Conservation (phyloP, 495 filamentous ascomycete species). For the Umbilicaria muhlenbergii region DNA sequence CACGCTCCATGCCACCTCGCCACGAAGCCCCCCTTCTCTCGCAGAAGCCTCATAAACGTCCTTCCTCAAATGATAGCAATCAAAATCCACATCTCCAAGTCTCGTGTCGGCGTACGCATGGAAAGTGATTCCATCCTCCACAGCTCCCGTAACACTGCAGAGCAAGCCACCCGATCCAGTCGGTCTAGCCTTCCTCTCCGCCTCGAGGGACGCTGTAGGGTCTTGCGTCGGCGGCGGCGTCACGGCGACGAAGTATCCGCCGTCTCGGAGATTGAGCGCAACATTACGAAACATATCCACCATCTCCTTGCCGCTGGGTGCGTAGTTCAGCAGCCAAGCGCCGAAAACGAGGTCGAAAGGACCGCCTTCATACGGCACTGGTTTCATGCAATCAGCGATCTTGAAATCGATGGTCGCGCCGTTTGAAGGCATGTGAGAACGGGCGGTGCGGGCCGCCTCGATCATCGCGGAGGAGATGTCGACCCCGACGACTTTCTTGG, state of each 20-base stretch:
- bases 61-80: conserved; percentile 9
- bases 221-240: conserved; percentile 12
- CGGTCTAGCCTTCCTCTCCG: neutral
- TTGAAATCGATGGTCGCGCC: conserved; percentile 3
- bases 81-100: conserved; percentile 1
- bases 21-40: conserved; percentile 5
- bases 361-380: conserved; percentile 9
- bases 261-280: conserved; percentile 18
- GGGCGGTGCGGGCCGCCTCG: conserved; percentile 6
- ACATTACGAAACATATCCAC: conserved; percentile 20
- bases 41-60: conserved; percentile 8
- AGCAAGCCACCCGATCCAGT: neutral
- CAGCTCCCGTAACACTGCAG: neutral
- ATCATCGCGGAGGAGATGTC: conserved; percentile 21
- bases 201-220: conserved; percentile 4
- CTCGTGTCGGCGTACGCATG: neutral
- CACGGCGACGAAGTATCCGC: conserved; percentile 20
- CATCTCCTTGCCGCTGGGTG: conserved; percentile 13
- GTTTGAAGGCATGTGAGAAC: neutral
- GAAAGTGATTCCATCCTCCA: conserved; percentile 6
- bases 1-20: conserved; percentile 3
- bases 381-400: conserved; percentile 13
- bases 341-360: conserved; percentile 24
- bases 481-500: conserved; percentile 17
- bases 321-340: conserved; percentile 26